A percentile compares a stretch with the other conserved stretches of the same genome.
Evolutionary conservation across 108 stramenopile species (phyloP).

Genomic region (Aurantiochytrium sp.): DNA sequence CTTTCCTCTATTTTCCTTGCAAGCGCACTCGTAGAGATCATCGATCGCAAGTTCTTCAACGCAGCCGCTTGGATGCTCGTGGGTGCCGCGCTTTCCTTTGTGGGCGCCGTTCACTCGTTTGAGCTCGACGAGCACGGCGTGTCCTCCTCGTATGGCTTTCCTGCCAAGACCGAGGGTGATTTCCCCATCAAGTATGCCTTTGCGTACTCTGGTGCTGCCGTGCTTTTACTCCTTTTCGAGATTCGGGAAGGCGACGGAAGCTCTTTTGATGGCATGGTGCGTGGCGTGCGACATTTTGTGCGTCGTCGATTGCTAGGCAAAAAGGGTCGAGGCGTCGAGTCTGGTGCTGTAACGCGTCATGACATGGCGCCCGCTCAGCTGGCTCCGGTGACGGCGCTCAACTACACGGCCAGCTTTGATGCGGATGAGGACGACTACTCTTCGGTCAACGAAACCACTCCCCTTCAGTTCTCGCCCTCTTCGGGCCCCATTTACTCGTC

Average conservation of each 20-base stretch:
- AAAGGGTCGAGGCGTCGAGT: not conserved
- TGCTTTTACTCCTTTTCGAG: not conserved
- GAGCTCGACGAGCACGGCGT: not conserved
- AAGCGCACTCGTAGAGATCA: not conserved
- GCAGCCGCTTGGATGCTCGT: not conserved
- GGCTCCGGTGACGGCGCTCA: not conserved
- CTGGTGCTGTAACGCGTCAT: not conserved
- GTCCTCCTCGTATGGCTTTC: not conserved
- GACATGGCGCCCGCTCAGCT: not conserved
- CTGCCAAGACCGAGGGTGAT: not conserved
- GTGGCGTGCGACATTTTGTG: not conserved
- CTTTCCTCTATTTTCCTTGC: not conserved
- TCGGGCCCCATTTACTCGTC: not conserved
- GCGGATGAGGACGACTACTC: not conserved
- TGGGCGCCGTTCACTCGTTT: conserved; percentile 5
- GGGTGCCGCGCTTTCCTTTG: not conserved
- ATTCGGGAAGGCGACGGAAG: not conserved
- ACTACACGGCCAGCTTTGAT: not conserved
- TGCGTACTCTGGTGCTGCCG: not conserved
- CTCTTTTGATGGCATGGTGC: not conserved
- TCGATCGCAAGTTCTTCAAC: not conserved
- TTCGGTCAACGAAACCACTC: not conserved
- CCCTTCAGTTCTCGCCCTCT: not conserved
- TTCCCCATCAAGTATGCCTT: not conserved
- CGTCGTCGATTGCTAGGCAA: not conserved